Evolutionary conservation across 768 basidiomycete species (phyloP).

Genomic region (Leccinum barrowsii): DNA sequence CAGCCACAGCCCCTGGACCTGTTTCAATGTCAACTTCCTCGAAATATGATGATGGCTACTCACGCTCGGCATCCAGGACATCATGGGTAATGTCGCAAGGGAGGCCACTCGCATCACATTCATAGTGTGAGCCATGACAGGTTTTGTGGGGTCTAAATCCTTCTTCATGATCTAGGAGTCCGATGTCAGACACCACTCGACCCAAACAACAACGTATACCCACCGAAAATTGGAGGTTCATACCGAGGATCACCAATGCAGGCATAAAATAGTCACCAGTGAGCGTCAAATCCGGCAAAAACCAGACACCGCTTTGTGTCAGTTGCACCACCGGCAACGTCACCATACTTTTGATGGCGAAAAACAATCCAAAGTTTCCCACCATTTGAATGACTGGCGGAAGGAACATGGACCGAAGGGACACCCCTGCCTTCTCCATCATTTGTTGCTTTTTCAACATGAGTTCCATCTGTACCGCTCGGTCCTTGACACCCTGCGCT

Average conservation of each 20-base stretch:
- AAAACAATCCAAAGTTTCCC: constrained; percentile 78
- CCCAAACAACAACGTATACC: constrained; percentile 21
- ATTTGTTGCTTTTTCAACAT: constrained; percentile 47
- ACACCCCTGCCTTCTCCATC: constrained; percentile 64
- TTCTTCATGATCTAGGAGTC: constrained; percentile 41
- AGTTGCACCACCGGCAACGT: constrained; percentile 71
- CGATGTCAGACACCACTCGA: neutral
- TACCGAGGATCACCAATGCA: constrained; percentile 47
- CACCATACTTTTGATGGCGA: constrained; percentile 71
- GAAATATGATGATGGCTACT: constrained; percentile 24
- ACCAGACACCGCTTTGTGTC: constrained; percentile 67
- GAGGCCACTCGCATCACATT: constrained; percentile 63
- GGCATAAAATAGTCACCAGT: constrained; percentile 81
- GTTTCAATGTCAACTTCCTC: neutral
- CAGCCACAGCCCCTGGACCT: constrained; percentile 50
- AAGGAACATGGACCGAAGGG: constrained; percentile 50
- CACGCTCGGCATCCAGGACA: constrained; percentile 64
- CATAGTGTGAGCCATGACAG: constrained; percentile 62
- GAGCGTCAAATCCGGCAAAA: constrained; percentile 76
- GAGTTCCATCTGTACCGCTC: constrained; percentile 39
- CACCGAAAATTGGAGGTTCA: constrained; percentile 71
- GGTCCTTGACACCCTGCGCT: constrained; percentile 35
- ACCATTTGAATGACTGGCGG: constrained; percentile 68
- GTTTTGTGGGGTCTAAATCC: constrained; percentile 51
- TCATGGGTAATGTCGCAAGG: constrained; percentile 47